Conservation (phyloP, 345 rosid species). For the Syzygium aqueum region DNA sequence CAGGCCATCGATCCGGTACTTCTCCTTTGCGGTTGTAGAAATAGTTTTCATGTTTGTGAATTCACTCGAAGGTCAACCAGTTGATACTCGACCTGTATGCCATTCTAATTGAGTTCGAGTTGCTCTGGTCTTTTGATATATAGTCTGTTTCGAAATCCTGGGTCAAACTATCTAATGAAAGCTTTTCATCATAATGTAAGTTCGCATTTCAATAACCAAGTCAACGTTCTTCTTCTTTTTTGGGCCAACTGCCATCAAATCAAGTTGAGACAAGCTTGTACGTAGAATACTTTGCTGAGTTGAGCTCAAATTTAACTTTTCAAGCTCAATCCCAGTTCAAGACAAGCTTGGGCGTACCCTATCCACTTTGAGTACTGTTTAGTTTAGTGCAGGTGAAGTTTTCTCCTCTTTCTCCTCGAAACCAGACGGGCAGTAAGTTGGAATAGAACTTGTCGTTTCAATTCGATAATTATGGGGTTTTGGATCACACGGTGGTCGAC, state of each 20-base stretch:
- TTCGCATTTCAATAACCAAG: not conserved
- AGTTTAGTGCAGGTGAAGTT: not conserved
- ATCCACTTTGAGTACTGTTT: not conserved
- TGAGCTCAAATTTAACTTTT: not conserved
- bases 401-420: not conserved
- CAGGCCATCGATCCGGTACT: constrained; percentile 38
- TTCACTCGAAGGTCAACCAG: not conserved
- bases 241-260: not conserved
- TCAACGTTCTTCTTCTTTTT: not conserved
- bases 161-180: not conserved
- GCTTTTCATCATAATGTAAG: not conserved
- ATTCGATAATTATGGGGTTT: not conserved
- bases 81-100: not conserved
- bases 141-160: not conserved
- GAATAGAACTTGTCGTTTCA: not conserved
- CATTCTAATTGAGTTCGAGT: not conserved
- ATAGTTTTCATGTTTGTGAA: not conserved
- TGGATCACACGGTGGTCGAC: constrained; percentile 44
- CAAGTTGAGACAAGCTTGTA: not conserved
- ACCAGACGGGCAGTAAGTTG: not conserved
- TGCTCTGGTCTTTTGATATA: not conserved
- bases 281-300: not conserved
- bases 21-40: not conserved
- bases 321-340: not conserved
- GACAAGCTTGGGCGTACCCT: not conserved